A percentile compares a stretch with the other conserved stretches of the same genome.
These are phyloP conservation scores for Periconia macrospinosa DNA, from an alignment of 2,329 filamentous ascomycete species.

Conservation along the genomic window DNA sequence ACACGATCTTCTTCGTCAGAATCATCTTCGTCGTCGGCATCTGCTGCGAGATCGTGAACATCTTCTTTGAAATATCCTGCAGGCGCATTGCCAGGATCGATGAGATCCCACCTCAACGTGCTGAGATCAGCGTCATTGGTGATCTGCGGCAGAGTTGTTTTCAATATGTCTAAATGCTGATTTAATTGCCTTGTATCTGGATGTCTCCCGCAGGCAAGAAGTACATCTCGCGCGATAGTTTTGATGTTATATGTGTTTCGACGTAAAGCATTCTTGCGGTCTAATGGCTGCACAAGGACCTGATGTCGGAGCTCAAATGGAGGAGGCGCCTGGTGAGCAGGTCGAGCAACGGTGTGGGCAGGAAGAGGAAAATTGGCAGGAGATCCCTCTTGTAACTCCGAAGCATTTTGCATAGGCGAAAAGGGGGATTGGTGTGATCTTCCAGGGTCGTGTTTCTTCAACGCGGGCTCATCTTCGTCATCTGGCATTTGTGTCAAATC, in stretches of 20 bases:
- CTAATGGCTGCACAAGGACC: slow-evolving; percentile 49
- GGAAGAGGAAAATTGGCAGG: slow-evolving; percentile 26
- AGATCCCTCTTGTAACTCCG: slow-evolving; percentile 15
- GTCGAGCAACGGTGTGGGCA: slow-evolving; percentile 11
- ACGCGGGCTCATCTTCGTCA: slow-evolving; percentile 40
- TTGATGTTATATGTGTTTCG: slow-evolving; percentile 60
- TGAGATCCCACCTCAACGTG: slow-evolving; percentile 63
- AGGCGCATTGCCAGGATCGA: slow-evolving; percentile 58
- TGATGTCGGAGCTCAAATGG: slow-evolving; percentile 18
- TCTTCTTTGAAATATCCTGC: slow-evolving; percentile 33
- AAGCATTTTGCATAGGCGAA: slow-evolving; percentile 11
- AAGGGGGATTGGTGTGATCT: slow-evolving; percentile 15
- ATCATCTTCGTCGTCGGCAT: slow-evolving; percentile 40
- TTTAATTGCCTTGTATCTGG: slow-evolving; percentile 63
- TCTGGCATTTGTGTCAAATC: slow-evolving; percentile 55
- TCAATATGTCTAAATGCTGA: slow-evolving; percentile 57
- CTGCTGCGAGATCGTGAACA: slow-evolving; percentile 28
- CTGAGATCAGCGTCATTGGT: slow-evolving; percentile 55
- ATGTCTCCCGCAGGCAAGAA: slow-evolving; percentile 64
- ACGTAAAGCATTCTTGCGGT: slow-evolving; percentile 49
- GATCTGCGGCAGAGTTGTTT: slow-evolving; percentile 47
- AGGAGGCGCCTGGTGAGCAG: slow-evolving; percentile 7
- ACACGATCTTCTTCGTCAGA: slow-evolving; percentile 33
- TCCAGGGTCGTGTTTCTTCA: slow-evolving; percentile 31
- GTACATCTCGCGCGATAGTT: slow-evolving; percentile 65